A percentile compares a stretch with the other conserved stretches of the same genome.
These are phyloP conservation scores for Ceratobasidium sp. DNA, from an alignment of 1,284 basidiomycete genomes.

Conservation along the genomic window DNA sequence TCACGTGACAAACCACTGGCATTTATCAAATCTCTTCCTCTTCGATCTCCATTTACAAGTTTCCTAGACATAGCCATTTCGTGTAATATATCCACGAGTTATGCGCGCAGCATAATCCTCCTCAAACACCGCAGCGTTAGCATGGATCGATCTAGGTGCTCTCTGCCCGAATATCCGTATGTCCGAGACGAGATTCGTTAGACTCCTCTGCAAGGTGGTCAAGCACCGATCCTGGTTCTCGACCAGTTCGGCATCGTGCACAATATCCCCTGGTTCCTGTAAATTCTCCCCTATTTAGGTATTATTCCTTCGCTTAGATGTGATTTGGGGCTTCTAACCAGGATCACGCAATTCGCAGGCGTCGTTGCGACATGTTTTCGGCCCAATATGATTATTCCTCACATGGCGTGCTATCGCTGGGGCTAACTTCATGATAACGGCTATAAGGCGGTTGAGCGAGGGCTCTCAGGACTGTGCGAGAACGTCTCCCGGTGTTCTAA, in stretches of 20 bases:
- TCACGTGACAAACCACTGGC: too few species aligned
- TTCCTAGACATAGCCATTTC: too few species aligned
- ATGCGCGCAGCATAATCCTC: too few species aligned
- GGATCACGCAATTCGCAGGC: constrained; percentile 30
- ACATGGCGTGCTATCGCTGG: constrained; percentile 11
- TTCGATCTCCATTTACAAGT: too few species aligned
- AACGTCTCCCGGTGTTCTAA: neutral
- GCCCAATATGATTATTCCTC: neutral
- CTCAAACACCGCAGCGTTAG: neutral
- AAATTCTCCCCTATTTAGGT: neutral
- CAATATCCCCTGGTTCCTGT: constrained; percentile 8
- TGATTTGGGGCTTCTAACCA: constrained; percentile 21
- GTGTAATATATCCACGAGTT: too few species aligned
- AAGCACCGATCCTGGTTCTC: too few species aligned
- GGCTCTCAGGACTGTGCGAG: neutral
- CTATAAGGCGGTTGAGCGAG: neutral
- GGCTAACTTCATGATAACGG: neutral
- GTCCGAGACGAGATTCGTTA: neutral
- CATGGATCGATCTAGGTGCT: neutral
- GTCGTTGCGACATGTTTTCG: constrained; percentile 22
- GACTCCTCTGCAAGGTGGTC: too few species aligned
- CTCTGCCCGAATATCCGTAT: neutral
- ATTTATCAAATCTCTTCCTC: too few species aligned
- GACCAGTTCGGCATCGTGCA: too few species aligned
- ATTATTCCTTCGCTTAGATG: neutral